Percentiles rank a stretch among this genome's conserved stretches.
Evolutionary conservation across 164 flowering plant genomes (phyloP).

Genomic region (Chimonanthus praecox): DNA sequence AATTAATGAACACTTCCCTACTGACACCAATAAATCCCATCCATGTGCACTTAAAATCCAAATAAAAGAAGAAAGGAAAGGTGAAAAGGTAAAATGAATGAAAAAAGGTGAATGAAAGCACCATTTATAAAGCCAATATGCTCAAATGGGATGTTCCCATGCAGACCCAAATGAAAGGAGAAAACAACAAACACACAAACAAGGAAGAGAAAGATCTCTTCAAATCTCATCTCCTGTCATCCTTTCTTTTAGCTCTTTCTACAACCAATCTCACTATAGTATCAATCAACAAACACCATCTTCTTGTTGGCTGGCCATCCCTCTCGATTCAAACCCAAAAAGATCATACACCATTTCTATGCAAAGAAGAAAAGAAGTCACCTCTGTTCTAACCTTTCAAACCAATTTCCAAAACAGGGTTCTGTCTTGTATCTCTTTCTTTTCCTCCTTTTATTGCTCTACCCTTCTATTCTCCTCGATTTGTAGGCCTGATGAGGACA

Average conservation of each 20-base stretch:
- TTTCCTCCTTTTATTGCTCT: not conserved
- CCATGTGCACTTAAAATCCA: not conserved
- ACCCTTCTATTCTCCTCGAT: slow-evolving; percentile 3
- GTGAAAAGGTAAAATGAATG: not conserved
- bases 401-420: not conserved
- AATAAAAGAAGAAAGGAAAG: not conserved
- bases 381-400: not conserved
- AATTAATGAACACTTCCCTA: not conserved
- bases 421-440: not conserved
- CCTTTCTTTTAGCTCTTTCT: not conserved
- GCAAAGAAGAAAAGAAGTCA: not conserved
- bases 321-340: not conserved
- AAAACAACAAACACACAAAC: not conserved
- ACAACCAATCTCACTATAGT: not conserved
- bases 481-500: slow-evolving; percentile 1
- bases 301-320: not conserved
- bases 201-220: not conserved
- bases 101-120: not conserved
- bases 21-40: slow-evolving; percentile 1
- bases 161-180: not conserved
- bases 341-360: not conserved
- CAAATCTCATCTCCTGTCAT: too few species aligned
- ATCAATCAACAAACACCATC: not conserved
- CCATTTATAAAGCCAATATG: not conserved
- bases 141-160: not conserved